A percentile compares a stretch with the other conserved stretches of the same genome.
Evolutionary conservation across 2,329 filamentous ascomycete genomes (phyloP).

Genomic region (Fusarium keratoplasticum): DNA sequence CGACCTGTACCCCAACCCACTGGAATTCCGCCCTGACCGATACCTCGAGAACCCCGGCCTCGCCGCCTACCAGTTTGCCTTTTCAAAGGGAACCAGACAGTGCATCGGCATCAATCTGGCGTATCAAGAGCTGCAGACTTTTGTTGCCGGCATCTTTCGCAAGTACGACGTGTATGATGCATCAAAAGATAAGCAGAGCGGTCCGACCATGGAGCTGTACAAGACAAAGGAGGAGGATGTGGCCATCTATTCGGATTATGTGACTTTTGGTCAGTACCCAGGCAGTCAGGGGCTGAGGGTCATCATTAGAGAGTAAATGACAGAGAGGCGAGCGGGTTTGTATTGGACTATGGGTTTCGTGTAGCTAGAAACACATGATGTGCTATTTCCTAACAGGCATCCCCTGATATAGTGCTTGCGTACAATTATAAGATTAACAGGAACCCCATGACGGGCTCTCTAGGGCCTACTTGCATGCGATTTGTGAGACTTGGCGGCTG

Average conservation of each 20-base stretch:
- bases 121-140: slow-evolving; percentile 33
- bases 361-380: neutral
- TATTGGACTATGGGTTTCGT: neutral
- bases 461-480: neutral
- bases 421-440: neutral
- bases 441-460: neutral
- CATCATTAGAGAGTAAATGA: slow-evolving; percentile 10
- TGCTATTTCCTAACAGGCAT: neutral
- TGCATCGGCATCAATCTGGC: slow-evolving; percentile 38
- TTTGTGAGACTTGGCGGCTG: neutral
- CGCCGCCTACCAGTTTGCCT: slow-evolving; percentile 13
- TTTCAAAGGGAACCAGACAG: slow-evolving; percentile 30
- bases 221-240: slow-evolving; percentile 30
- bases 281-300: slow-evolving; percentile 24
- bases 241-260: slow-evolving; percentile 23
- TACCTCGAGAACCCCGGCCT: slow-evolving; percentile 31
- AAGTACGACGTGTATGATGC: slow-evolving; percentile 33
- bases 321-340: too few species aligned
- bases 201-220: slow-evolving; percentile 32
- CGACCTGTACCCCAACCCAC: slow-evolving; percentile 37
- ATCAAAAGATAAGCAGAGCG: neutral
- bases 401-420: neutral
- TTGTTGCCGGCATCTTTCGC: slow-evolving; percentile 32
- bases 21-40: slow-evolving; percentile 41
- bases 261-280: slow-evolving; percentile 19